Conservation (phyloP, 1,139 yeast genomes). For the Hansenula sp. region DNA sequence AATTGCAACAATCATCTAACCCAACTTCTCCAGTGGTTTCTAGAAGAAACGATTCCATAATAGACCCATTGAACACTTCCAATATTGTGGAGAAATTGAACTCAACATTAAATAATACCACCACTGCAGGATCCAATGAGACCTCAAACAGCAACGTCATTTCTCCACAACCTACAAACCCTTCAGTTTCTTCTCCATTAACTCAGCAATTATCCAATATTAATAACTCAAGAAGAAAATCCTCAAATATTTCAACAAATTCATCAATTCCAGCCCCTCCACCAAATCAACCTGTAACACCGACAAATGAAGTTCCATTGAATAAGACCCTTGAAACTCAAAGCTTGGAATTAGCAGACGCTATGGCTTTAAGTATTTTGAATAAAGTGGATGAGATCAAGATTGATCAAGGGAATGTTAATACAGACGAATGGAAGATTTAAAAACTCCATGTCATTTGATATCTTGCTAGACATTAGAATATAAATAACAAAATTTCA, state of each 20-base stretch:
- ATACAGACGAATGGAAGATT: constrained; percentile 19
- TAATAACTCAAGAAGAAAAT: not conserved
- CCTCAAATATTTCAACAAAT: not conserved
- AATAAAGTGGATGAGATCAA: constrained; percentile 21
- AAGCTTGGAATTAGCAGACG: constrained; percentile 25
- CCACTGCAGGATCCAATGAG: not conserved
- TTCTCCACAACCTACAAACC: not conserved
- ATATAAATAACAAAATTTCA: not conserved
- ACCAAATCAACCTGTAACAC: constrained; percentile 14
- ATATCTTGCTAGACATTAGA: not conserved
- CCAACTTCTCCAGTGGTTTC: constrained; percentile 11
- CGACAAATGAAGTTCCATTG: not conserved
- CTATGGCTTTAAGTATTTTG: constrained; percentile 26
- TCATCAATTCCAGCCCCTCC: constrained; percentile 18
- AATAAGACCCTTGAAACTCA: not conserved
- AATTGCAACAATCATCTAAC: constrained; percentile 1
- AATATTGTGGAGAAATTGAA: not conserved
- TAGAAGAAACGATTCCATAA: constrained; percentile 7
- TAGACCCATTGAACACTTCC: constrained; percentile 12
- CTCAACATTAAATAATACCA: not conserved
- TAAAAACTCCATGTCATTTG: not conserved
- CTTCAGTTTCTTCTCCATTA: not conserved
- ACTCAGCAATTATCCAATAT: not conserved
- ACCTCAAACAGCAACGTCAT: not conserved
- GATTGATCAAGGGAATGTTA: constrained; percentile 1